phyloP scores from a whole-genome alignment of 441 rosid species.

The Manihot esculenta region DNA sequence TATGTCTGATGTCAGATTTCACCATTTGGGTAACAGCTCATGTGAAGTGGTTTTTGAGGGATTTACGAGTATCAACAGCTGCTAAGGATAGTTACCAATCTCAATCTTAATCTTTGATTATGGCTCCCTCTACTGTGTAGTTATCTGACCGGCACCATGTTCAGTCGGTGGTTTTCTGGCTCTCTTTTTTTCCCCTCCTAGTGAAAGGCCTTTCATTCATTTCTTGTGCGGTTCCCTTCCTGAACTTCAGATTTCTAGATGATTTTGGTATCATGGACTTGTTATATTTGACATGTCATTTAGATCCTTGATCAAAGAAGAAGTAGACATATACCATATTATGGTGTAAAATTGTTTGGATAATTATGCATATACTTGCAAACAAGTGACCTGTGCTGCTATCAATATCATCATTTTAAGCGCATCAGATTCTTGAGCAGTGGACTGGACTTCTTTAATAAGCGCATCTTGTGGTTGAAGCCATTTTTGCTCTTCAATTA shows the following conservation, averaged over 20 bases:
- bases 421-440: too few species aligned
- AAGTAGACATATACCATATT: neutral
- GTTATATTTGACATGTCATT: neutral
- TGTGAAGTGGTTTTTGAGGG: slow-evolving; percentile 47
- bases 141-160: slow-evolving; percentile 24
- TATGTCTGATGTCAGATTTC: slow-evolving; percentile 18
- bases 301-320: too few species aligned
- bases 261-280: neutral
- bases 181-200: neutral
- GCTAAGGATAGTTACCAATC: slow-evolving; percentile 23
- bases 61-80: slow-evolving; percentile 22
- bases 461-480: too few species aligned
- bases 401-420: too few species aligned
- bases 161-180: slow-evolving; percentile 18
- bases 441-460: too few species aligned
- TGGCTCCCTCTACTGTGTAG: slow-evolving; percentile 28
- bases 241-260: slow-evolving; percentile 6
- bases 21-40: slow-evolving; percentile 35
- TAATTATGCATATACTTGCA: too few species aligned
- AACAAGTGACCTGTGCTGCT: too few species aligned
- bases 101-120: slow-evolving; percentile 13
- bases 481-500: too few species aligned
- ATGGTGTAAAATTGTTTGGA: neutral
- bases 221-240: slow-evolving; percentile 19
- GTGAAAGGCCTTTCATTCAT: slow-evolving; percentile 18